These are phyloP conservation scores for Psilocybe sp. DNA, from an alignment of 768 basidiomycete species.

Conservation along the genomic window DNA sequence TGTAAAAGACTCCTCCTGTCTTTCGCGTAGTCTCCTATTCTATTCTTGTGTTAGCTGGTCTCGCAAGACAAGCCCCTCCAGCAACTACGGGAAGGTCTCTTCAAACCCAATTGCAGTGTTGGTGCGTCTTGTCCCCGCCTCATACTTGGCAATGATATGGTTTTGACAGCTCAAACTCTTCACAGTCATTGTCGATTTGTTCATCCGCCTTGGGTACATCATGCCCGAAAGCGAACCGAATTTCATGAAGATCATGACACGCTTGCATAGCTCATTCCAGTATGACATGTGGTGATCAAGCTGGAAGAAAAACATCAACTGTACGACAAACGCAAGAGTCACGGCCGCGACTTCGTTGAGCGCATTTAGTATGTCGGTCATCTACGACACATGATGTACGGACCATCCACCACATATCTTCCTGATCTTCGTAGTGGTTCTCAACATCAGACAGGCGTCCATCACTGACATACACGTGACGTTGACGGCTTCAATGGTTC, in stretches of 20 bases:
- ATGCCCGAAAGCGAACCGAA: slow-evolving; percentile 87
- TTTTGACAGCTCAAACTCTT: neutral
- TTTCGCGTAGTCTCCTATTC: neutral
- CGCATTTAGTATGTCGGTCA: no score
- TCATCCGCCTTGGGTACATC: slow-evolving; percentile 82
- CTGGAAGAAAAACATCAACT: neutral
- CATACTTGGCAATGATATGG: no score
- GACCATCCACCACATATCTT: neutral
- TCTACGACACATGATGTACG: no score
- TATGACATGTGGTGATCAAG: slow-evolving; percentile 46
- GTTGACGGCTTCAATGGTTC: slow-evolving; percentile 5
- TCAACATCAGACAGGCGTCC: slow-evolving; percentile 5
- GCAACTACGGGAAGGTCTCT: slow-evolving; percentile 65
- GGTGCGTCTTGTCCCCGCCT: slow-evolving; percentile 53
- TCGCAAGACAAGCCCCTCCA: slow-evolving; percentile 57
- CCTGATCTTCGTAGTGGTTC: no score
- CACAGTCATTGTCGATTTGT: slow-evolving; percentile 82
- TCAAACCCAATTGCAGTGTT: slow-evolving; percentile 92
- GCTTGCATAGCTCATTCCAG: slow-evolving; percentile 71
- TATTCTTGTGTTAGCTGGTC: slow-evolving; percentile 52
- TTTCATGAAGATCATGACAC: slow-evolving; percentile 72
- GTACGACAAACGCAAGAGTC: no score
- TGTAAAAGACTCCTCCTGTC: slow-evolving; percentile 35
- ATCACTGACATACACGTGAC: slow-evolving; percentile 10
- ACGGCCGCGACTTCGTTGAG: no score